Conservation (phyloP, 306 rosid species). For the Cotoneaster glaucophyllus region DNA sequence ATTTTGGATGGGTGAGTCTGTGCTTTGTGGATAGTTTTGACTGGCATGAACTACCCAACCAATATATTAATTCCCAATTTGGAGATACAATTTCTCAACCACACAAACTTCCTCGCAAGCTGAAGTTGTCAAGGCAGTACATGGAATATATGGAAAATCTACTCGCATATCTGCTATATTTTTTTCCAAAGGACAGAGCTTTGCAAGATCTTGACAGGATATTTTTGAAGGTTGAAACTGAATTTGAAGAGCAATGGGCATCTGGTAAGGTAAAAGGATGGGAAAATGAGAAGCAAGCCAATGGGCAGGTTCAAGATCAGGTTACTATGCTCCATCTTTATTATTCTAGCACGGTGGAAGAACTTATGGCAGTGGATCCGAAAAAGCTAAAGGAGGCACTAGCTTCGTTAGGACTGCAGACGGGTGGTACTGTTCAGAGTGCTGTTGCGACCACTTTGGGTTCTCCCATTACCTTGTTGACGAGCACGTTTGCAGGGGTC, state of each 20-base stretch:
- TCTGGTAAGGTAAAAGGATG: conserved; percentile 58
- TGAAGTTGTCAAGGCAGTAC: conserved; percentile 71
- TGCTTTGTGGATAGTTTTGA: conserved; percentile 23
- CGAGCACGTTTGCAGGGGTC: too few relatives aligned
- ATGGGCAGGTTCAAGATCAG: conserved; percentile 48
- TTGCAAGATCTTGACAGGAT: conserved; percentile 85
- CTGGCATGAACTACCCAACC: conserved; percentile 71
- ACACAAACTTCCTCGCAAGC: conserved; percentile 64
- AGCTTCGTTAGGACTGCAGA: conserved; percentile 68
- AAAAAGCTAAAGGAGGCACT: conserved; percentile 39
- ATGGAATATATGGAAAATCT: conserved; percentile 68
- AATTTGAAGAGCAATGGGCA: conserved; percentile 83
- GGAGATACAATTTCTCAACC: conserved; percentile 74
- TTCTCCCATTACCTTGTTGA: too few relatives aligned
- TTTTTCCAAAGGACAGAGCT: too few relatives aligned
- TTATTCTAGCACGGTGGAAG: conserved; percentile 80
- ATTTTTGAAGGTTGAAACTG: conserved; percentile 64
- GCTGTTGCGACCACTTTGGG: too few relatives aligned
- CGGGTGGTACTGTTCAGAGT: conserved; percentile 80
- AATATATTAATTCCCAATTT: conserved; percentile 77
- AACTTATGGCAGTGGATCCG: conserved; percentile 74
- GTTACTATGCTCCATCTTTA: conserved; percentile 71
- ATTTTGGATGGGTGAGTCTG: too few relatives aligned
- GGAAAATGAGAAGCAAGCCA: conserved; percentile 57
- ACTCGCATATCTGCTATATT: conserved; percentile 59